Conservation (phyloP, 495 filamentous ascomycete genomes). For the Letharia columbiana region DNA sequence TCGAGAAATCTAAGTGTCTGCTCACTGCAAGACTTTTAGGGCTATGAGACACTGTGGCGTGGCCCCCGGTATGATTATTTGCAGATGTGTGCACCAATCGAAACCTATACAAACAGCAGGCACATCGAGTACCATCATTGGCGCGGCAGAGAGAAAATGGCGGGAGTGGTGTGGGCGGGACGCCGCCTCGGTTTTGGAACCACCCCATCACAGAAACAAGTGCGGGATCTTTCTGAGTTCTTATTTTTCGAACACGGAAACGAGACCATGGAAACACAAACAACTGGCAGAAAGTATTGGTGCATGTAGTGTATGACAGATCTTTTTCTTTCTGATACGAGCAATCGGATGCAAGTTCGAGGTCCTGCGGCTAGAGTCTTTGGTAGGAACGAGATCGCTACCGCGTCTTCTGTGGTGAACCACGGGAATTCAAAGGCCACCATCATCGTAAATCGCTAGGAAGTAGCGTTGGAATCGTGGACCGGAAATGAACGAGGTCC, state of each 20-base stretch:
- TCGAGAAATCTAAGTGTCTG: neutral
- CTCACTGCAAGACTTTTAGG: neutral
- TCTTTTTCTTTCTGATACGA: neutral
- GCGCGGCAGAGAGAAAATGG: constrained; percentile 5
- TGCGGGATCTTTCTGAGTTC: neutral
- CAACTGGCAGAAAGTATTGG: neutral
- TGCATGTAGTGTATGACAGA: neutral
- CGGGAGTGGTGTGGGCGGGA: neutral
- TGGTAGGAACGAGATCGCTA: no score
- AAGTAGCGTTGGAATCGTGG: neutral
- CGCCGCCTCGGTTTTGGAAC: neutral
- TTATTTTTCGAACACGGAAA: neutral
- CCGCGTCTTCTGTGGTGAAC: no score
- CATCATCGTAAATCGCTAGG: no score
- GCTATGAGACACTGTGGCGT: neutral
- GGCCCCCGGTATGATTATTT: neutral
- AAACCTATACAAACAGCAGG: neutral
- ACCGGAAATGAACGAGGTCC: neutral
- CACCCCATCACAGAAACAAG: neutral
- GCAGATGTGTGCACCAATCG: neutral
- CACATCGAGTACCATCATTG: neutral
- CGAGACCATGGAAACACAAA: neutral
- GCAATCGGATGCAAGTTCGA: neutral
- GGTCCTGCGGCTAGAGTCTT: neutral
- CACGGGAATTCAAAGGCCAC: no score